A percentile compares a stretch with the other conserved stretches of the same genome.
phyloP scores from a whole-genome alignment of 2,329 filamentous ascomycete genomes.

The Pseudocercospora crystallina region DNA sequence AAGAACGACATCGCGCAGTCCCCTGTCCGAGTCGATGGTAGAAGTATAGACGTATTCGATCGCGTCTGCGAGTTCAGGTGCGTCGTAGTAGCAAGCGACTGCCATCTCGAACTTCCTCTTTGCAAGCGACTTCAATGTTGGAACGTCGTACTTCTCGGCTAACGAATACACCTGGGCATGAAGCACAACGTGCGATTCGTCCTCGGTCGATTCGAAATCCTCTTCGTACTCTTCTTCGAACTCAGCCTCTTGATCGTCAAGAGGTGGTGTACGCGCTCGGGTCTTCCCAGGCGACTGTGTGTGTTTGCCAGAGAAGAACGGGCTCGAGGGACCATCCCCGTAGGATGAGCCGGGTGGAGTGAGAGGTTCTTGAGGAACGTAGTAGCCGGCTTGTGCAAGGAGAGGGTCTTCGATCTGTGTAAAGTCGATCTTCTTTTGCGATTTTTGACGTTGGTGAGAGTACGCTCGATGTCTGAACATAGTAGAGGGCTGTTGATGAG shows the following conservation, averaged over 20 bases:
- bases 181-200: conserved; percentile 44
- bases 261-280: conserved; percentile 25
- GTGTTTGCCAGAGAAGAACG: conserved; percentile 20
- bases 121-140: conserved; percentile 47
- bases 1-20: conserved; percentile 49
- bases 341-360: conserved; percentile 23
- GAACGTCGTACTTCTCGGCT: conserved; percentile 53
- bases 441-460: conserved; percentile 27
- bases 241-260: conserved; percentile 28
- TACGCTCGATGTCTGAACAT: conserved; percentile 35
- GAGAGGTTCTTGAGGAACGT: conserved; percentile 20
- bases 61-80: conserved; percentile 48
- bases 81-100: conserved; percentile 44
- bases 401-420: conserved; percentile 37
- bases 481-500: conserved; percentile 27
- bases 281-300: conserved; percentile 21
- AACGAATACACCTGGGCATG: conserved; percentile 52
- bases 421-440: conserved; percentile 36
- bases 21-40: conserved; percentile 51
- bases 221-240: conserved; percentile 39
- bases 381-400: conserved; percentile 35
- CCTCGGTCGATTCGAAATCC: conserved; percentile 36
- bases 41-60: conserved; percentile 51
- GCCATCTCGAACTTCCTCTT: conserved; percentile 48
- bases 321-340: conserved; percentile 7